A percentile compares a stretch with the other conserved stretches of the same genome.
Conservation (phyloP, 2,329 filamentous ascomycete species). For the Myriosclerotinia duriaeana region DNA sequence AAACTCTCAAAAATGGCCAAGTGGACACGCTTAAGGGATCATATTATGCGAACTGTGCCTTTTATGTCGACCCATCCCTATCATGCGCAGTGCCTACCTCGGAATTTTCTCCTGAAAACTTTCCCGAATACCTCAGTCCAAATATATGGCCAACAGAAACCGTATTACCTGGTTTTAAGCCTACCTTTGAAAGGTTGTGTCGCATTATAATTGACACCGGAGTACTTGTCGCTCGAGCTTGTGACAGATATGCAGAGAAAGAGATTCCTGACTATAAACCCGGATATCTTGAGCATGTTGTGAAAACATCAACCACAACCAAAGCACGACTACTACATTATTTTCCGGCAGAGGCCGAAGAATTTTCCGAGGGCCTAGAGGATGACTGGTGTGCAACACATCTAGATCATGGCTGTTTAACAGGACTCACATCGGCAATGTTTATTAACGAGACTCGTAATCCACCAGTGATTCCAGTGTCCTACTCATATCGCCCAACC, state of each 20-base stretch:
- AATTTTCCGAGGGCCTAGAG: conserved; percentile 50
- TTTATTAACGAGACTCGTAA: conserved; percentile 75
- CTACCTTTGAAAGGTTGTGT: conserved; percentile 73
- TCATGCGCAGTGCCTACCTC: conserved; percentile 61
- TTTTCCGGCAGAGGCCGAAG: conserved; percentile 61
- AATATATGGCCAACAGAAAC: conserved; percentile 81
- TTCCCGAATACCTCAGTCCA: conserved; percentile 84
- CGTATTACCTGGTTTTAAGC: conserved; percentile 72
- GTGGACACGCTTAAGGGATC: conserved; percentile 80
- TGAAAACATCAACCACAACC: conserved; percentile 79
- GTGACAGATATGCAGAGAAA: conserved; percentile 77
- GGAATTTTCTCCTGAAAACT: conserved; percentile 59
- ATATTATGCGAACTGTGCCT: conserved; percentile 81
- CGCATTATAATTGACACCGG: conserved; percentile 85
- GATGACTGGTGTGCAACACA: conserved; percentile 96
- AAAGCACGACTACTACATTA: conserved; percentile 94
- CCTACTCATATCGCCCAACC: conserved; percentile 37
- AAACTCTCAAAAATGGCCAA: conserved; percentile 74
- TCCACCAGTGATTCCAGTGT: conserved; percentile 40
- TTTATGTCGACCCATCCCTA: conserved; percentile 65
- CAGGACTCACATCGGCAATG: conserved; percentile 92
- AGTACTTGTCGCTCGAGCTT: conserved; percentile 83
- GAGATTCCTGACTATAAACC: conserved; percentile 74
- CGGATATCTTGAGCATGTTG: conserved; percentile 83
- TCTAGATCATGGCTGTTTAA: conserved; percentile 89